phyloP scores from a whole-genome alignment of 768 basidiomycete species.

The Udeniomyces megalosporus region DNA sequence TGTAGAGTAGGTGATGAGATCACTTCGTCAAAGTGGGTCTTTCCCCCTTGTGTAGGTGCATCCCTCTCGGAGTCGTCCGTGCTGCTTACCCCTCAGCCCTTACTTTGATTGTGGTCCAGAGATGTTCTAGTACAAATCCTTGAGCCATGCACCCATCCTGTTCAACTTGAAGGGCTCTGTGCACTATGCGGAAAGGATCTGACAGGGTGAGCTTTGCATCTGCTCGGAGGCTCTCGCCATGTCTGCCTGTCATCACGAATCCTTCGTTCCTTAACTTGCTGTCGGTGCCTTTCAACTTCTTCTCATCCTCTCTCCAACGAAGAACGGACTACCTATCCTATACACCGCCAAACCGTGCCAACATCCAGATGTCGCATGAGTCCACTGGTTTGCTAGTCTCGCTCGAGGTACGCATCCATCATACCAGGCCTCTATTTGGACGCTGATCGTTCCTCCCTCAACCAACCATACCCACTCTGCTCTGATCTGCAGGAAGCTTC shows the following conservation, averaged over 20 bases:
- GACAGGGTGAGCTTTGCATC: constrained; percentile 34
- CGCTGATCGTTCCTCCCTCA: too few relatives aligned
- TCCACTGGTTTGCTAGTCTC: constrained; percentile 83
- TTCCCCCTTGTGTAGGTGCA: background rate
- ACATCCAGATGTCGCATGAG: constrained; percentile 87
- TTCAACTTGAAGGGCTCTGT: constrained; percentile 82
- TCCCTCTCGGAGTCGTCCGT: background rate
- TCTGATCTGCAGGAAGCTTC: constrained; percentile 29
- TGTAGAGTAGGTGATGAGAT: constrained; percentile 16
- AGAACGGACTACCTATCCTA: constrained; percentile 76
- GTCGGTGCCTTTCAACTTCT: background rate
- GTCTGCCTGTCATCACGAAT: too few relatives aligned
- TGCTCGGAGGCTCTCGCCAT: too few relatives aligned
- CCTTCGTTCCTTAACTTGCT: too few relatives aligned
- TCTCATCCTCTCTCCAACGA: background rate
- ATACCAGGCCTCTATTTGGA: too few relatives aligned
- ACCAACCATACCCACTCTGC: too few relatives aligned
- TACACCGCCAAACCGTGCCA: constrained; percentile 69
- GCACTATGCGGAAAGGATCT: constrained; percentile 91
- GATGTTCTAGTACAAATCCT: background rate
- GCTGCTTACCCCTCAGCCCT: background rate
- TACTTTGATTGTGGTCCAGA: background rate
- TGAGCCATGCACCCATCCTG: constrained; percentile 71
- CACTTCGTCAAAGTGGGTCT: constrained; percentile 18
- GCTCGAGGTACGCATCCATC: constrained; percentile 43